phyloP scores from a whole-genome alignment of 2,329 filamentous ascomycete genomes.

The Aspergillus clavatus region DNA sequence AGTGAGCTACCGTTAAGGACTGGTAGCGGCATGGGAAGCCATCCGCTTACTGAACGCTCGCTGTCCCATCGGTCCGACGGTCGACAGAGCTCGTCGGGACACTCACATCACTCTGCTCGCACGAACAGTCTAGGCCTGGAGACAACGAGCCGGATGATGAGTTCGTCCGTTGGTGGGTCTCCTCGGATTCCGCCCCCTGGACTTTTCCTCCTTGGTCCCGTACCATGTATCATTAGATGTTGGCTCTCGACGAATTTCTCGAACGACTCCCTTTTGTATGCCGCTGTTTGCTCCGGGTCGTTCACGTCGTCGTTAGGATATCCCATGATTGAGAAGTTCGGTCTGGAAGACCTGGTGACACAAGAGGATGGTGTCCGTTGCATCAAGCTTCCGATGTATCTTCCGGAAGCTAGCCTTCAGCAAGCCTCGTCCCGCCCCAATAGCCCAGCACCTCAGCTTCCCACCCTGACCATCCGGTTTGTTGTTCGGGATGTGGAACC shows the following conservation, averaged over 20 bases:
- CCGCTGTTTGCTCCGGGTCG: slow-evolving; percentile 86
- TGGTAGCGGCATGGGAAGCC: slow-evolving; percentile 70
- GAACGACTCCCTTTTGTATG: slow-evolving; percentile 82
- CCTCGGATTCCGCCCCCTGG: slow-evolving; percentile 76
- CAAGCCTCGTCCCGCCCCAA: slow-evolving; percentile 63
- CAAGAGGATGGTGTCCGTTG: slow-evolving; percentile 62
- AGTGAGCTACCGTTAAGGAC: slow-evolving; percentile 77
- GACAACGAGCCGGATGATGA: slow-evolving; percentile 58
- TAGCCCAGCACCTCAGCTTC: slow-evolving; percentile 73
- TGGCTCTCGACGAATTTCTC: slow-evolving; percentile 91
- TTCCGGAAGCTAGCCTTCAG: slow-evolving; percentile 84
- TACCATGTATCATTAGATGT: slow-evolving; percentile 90
- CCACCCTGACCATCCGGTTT: slow-evolving; percentile 74
- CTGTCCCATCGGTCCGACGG: slow-evolving; percentile 95
- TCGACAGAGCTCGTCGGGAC: slow-evolving; percentile 85
- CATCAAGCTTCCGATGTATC: slow-evolving; percentile 76
- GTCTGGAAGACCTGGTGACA: slow-evolving; percentile 62
- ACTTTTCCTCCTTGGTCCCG: slow-evolving; percentile 77
- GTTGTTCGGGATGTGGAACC: slow-evolving; percentile 57
- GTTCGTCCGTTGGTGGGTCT: slow-evolving; percentile 61
- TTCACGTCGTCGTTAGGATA: slow-evolving; percentile 79
- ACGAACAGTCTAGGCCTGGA: slow-evolving; percentile 87
- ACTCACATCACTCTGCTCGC: slow-evolving; percentile 69
- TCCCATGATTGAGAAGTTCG: slow-evolving; percentile 69
- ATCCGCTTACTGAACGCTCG: slow-evolving; percentile 81